Evolutionary conservation across 1,139 yeast species (phyloP), one percentile per base, ranked within the genome.

Genomic region (Lodderomyces parapsilosis): DNA sequence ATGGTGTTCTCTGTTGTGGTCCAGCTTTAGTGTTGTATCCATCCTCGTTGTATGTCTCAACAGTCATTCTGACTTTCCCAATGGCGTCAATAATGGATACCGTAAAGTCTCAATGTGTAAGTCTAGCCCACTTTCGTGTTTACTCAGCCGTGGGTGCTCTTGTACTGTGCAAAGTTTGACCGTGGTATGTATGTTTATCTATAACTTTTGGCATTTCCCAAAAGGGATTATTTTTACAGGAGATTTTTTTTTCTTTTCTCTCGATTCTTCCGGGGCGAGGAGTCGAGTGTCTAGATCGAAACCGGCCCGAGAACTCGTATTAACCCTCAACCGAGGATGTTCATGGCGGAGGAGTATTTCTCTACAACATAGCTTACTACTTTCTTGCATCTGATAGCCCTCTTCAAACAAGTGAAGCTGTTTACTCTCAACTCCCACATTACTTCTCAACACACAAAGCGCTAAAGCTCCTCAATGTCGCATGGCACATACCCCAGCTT

Each of bases 1-100:
- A 38, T 18, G 40, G 40, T 19, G 40, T 38, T 22, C 31, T 27
- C 9, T 36, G 17, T 4, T n/a, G 19, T 10, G 15, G 6, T n/a
- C 18, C 33, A 7, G 19, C 15, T 18, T 17, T n/a, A 9, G 6
- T 24, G n/a, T 30, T n/a, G 31, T 13, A n/a, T 7, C n/a, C 15
- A 17, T 11, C 27, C 4, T 30, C 19, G n/a, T 15, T 9, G 15
- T 18, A 7, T 5, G 19, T 30, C 10, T 30, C 33, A 30, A 30
- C 19, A 7, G 33, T 30, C 33, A 30, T 30, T 30, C n/a, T 15
- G 6, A 9, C 27, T 24, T 6, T n/a, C 6, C 27, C n/a, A n/a
- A 24, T 24, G n/a, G 10, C 27, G 6, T 24, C 27, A 24, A 24
- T 24, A n/a, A n/a, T n/a, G n/a, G n/a, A n/a, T n/a, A n/a, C n/a